Evolutionary conservation across 1,284 basidiomycete species (phyloP).

Genomic region (Entoloma clypeatum): DNA sequence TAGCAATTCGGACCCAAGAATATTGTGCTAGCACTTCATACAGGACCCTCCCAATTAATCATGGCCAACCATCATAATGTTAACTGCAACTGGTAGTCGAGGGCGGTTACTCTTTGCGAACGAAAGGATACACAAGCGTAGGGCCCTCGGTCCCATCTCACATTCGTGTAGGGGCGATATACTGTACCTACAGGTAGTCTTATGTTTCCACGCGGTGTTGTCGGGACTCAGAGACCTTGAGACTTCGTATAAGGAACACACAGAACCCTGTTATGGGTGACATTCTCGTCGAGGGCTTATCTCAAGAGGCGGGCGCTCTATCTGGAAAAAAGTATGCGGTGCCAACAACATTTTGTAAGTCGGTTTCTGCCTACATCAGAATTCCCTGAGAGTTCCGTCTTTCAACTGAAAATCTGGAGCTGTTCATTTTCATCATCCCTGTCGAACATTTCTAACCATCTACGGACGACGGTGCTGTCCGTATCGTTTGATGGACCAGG

Average conservation of each 20-base stretch:
- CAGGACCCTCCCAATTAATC: no score
- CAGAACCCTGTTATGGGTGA: slow-evolving; percentile 39
- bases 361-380: neutral
- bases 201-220: slow-evolving; percentile 34
- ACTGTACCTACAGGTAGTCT: no score
- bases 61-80: no score
- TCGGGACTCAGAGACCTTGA: slow-evolving; percentile 43
- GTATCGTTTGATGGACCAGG: no score
- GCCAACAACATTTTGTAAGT: slow-evolving; percentile 24
- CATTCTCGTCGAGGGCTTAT: slow-evolving; percentile 32
- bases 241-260: slow-evolving; percentile 32
- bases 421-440: slow-evolving; percentile 34
- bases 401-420: slow-evolving; percentile 27
- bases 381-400: slow-evolving; percentile 31
- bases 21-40: no score
- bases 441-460: slow-evolving; percentile 28
- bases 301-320: slow-evolving; percentile 27
- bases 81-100: no score
- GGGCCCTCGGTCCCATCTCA: no score
- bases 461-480: slow-evolving; percentile 27
- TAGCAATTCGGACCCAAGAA: no score
- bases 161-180: no score
- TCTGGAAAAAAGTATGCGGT: slow-evolving; percentile 36
- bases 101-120: no score
- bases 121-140: no score